These are phyloP conservation scores for Ensete glaucum DNA, from an alignment of 176 grass and related monocot species.

Conservation along the genomic window DNA sequence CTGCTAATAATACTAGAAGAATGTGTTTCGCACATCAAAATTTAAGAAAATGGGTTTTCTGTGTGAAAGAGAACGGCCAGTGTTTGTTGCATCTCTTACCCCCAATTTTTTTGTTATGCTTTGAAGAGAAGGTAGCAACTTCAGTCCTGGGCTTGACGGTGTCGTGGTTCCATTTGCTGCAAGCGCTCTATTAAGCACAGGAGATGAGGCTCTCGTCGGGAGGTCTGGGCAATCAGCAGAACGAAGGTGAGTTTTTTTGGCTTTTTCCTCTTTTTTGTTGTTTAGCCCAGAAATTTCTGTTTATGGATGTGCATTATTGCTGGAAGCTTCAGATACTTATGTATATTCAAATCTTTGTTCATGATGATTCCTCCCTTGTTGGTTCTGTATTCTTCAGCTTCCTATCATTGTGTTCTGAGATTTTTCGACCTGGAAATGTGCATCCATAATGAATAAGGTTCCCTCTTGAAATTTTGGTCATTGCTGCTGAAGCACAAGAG, in stretches of 20 bases:
- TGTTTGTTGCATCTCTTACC: neutral
- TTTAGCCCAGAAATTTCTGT: neutral
- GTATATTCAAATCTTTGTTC: neutral
- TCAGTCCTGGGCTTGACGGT: neutral
- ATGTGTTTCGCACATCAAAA: neutral
- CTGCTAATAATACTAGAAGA: neutral
- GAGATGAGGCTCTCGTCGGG: slow-evolving; percentile 5
- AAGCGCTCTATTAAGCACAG: neutral
- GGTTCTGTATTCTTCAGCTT: neutral
- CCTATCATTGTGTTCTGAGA: neutral
- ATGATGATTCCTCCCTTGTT: neutral
- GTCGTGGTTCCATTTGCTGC: neutral
- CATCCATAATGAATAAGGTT: neutral
- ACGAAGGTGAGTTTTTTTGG: neutral
- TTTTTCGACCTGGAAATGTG: neutral
- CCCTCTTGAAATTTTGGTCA: neutral
- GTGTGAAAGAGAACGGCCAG: neutral
- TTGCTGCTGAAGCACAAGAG: neutral
- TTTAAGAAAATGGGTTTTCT: neutral
- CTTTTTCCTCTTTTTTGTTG: neutral
- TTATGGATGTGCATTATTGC: neutral
- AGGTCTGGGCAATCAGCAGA: slow-evolving; percentile 4
- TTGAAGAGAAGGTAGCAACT: neutral
- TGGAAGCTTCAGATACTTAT: neutral
- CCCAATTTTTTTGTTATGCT: neutral